Conservation (phyloP, 345 rosid genomes). For the Erucastrum elatum region DNA sequence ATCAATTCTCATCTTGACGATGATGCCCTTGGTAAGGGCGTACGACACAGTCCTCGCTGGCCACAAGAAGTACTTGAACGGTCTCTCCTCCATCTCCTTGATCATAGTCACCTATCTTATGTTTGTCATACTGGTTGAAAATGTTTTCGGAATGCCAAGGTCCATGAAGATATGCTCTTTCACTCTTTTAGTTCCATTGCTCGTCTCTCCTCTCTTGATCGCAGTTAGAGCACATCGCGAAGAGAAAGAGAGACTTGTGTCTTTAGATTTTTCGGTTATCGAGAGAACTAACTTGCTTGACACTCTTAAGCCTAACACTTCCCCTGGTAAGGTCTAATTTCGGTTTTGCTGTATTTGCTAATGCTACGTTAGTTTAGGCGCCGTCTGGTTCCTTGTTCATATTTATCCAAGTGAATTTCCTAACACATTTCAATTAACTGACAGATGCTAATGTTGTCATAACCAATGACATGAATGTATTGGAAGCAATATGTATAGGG, state of each 20-base stretch:
- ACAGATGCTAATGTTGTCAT: slow-evolving; percentile 20
- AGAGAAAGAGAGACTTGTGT: slow-evolving; percentile 34
- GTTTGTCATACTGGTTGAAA: slow-evolving; percentile 53
- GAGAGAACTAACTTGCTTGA: slow-evolving; percentile 19
- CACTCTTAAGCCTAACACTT: slow-evolving; percentile 15
- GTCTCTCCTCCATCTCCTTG: slow-evolving; percentile 69
- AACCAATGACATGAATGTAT: slow-evolving; percentile 48
- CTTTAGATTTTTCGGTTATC: slow-evolving; percentile 30
- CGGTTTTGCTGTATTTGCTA: no score
- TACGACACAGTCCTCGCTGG: slow-evolving; percentile 47
- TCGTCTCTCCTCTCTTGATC: slow-evolving; percentile 59
- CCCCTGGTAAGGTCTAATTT: slow-evolving; percentile 22
- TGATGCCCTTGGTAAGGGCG: slow-evolving; percentile 62
- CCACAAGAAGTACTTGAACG: slow-evolving; percentile 70
- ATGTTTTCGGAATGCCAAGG: slow-evolving; percentile 49
- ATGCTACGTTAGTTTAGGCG: no score
- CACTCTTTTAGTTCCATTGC: slow-evolving; percentile 51
- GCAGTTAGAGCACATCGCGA: slow-evolving; percentile 60
- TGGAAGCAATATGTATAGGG: slow-evolving; percentile 44
- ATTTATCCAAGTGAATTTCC: neutral
- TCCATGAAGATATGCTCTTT: slow-evolving; percentile 48
- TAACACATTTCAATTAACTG: slow-evolving; percentile 12
- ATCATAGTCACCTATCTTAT: slow-evolving; percentile 64
- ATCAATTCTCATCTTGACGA: slow-evolving; percentile 50
- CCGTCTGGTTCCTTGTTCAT: neutral